A percentile compares a stretch with the other conserved stretches of the same genome.
phyloP scores from a whole-genome alignment of 2,329 filamentous ascomycete genomes.

The Stagonosporopsis tanaceti region DNA sequence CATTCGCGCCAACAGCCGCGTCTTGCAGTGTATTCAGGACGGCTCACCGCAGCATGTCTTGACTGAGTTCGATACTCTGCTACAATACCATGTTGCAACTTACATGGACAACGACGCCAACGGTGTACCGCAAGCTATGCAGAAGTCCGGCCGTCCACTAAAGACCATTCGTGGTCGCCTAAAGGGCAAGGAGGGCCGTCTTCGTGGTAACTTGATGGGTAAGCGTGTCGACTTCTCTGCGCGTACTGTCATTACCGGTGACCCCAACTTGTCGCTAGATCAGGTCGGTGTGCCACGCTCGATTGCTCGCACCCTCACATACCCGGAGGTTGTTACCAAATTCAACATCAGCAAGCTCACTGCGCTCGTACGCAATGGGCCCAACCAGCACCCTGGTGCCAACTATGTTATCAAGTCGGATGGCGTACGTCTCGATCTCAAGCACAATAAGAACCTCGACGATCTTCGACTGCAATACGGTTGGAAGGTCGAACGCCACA shows the following conservation, averaged over 20 bases:
- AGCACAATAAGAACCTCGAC: slow-evolving; percentile 87
- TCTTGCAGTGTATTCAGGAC: slow-evolving; percentile 87
- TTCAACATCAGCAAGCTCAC: slow-evolving; percentile 97
- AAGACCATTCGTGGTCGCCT: slow-evolving; percentile 96
- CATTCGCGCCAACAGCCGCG: slow-evolving; percentile 95
- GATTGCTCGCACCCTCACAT: slow-evolving; percentile 91
- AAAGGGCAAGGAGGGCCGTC: slow-evolving; percentile 98
- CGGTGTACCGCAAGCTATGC: slow-evolving; percentile 89
- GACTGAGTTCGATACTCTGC: slow-evolving; percentile 85
- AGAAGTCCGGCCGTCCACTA: slow-evolving; percentile 95
- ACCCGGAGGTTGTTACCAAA: slow-evolving; percentile 95
- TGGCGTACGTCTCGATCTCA: slow-evolving; percentile 91
- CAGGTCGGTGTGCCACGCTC: slow-evolving; percentile 96
- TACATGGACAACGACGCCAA: slow-evolving; percentile 99
- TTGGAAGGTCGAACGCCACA: slow-evolving; percentile 98
- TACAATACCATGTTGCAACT: slow-evolving; percentile 98
- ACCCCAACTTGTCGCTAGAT: slow-evolving; percentile 94
- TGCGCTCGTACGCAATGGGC: slow-evolving; percentile 88
- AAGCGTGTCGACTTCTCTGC: slow-evolving; percentile 97
- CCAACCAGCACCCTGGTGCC: slow-evolving; percentile 92
- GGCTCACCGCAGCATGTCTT: slow-evolving; percentile 92
- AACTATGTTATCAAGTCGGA: slow-evolving; percentile 96
- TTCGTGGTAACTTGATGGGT: slow-evolving; percentile 98
- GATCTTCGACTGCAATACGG: slow-evolving; percentile 91
- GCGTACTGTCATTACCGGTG: slow-evolving; percentile 98